Conservation (phyloP, 2,329 filamentous ascomycete species). For the Thermothelomyces thermophilus region DNA sequence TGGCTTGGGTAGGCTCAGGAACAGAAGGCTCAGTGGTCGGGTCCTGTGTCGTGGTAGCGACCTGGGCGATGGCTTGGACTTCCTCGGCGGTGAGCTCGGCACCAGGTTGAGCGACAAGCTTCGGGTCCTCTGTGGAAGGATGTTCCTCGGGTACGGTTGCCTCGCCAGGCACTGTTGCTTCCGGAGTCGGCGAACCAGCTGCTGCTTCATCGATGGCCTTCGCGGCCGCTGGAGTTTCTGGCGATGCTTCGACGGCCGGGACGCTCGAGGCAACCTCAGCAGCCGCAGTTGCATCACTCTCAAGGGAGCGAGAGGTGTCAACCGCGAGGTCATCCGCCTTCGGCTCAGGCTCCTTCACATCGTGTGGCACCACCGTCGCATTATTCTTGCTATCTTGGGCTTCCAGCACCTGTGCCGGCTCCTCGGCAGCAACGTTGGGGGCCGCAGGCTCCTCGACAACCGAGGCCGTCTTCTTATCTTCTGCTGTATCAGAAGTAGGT, state of each 20-base stretch:
- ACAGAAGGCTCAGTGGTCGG: constrained; percentile 12
- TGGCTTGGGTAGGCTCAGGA: constrained; percentile 5
- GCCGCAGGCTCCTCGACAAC: no score
- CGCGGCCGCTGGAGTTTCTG: background rate
- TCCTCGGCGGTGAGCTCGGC: background rate
- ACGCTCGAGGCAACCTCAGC: background rate
- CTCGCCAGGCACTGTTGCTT: background rate
- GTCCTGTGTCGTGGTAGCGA: no score
- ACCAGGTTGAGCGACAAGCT: background rate
- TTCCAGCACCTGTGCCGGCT: background rate
- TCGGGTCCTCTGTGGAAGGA: background rate
- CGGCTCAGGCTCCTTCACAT: background rate
- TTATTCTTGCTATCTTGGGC: background rate
- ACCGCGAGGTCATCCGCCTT: background rate
- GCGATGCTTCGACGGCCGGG: background rate
- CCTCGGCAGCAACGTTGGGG: background rate
- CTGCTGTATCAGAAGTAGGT: no score
- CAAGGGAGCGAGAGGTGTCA: background rate
- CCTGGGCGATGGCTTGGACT: constrained; percentile 8
- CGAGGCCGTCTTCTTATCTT: no score
- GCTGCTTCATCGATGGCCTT: background rate
- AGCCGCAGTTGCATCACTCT: background rate
- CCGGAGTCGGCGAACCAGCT: background rate
- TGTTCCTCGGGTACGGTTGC: background rate
- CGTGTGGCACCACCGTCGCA: background rate